phyloP scores from a whole-genome alignment of 306 rosid species.

The Dalbergia cochinchinensis region DNA sequence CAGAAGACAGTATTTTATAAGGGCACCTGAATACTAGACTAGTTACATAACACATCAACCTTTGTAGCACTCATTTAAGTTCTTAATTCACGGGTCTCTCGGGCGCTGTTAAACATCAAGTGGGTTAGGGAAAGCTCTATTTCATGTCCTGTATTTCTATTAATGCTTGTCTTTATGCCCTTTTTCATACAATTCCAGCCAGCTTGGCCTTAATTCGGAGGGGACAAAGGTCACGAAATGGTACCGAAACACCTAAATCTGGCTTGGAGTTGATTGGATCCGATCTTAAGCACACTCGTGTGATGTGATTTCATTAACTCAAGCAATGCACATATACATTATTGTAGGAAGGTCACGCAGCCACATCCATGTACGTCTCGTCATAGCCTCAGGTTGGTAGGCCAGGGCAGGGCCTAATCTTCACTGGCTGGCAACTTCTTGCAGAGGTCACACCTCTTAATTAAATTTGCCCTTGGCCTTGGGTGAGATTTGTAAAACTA shows the following conservation, averaged over 20 bases:
- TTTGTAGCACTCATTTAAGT: not conserved
- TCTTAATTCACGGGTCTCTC: not conserved
- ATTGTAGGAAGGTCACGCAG: conserved; percentile 37
- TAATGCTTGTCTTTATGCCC: not conserved
- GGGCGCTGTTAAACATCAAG: conserved; percentile 16
- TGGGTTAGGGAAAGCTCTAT: conserved; percentile 37
- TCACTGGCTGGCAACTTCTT: not conserved
- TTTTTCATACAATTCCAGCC: not conserved
- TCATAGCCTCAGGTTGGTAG: conserved; percentile 18
- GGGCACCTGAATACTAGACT: not conserved
- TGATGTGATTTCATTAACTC: conserved; percentile 43
- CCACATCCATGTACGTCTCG: conserved; percentile 35
- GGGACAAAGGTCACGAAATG: not conserved
- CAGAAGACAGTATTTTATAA: conserved; percentile 12
- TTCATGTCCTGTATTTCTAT: not conserved
- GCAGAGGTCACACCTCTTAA: not conserved
- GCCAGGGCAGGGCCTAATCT: conserved; percentile 16
- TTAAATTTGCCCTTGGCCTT: too few species aligned
- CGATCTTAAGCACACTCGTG: conserved; percentile 41
- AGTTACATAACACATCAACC: not conserved
- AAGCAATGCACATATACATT: conserved; percentile 40
- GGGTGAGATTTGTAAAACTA: too few species aligned
- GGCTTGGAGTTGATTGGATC: conserved; percentile 21
- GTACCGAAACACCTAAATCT: conserved; percentile 13
- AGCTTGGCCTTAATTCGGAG: not conserved